phyloP scores from a whole-genome alignment of 2,329 filamentous ascomycete genomes.

The Venturia aucupariae region DNA sequence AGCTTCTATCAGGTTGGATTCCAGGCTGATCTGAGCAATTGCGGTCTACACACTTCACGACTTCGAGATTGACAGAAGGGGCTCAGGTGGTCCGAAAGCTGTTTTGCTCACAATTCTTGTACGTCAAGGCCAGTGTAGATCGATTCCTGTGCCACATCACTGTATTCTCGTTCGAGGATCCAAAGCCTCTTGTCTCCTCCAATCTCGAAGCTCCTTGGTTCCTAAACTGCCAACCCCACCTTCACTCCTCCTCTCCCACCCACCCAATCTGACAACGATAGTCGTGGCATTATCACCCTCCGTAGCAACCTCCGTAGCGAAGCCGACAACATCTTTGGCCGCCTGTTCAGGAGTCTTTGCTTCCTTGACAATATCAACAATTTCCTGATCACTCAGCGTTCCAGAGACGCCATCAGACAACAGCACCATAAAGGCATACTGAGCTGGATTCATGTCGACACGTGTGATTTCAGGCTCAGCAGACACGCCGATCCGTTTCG shows the following conservation, averaged over 20 bases:
- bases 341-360: conserved; percentile 83
- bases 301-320: conserved; percentile 75
- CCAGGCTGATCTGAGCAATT: neutral
- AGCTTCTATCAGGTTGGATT: neutral
- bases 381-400: conserved; percentile 81
- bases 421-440: conserved; percentile 83
- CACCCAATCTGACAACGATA: conserved; percentile 52
- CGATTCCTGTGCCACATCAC: neutral
- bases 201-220: conserved; percentile 85
- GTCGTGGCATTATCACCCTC: conserved; percentile 57
- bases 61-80: neutral
- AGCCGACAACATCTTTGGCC: conserved; percentile 67
- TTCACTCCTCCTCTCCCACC: conserved; percentile 63
- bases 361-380: conserved; percentile 93
- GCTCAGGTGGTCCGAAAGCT: neutral
- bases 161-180: conserved; percentile 65
- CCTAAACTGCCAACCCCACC: conserved; percentile 82
- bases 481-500: conserved; percentile 86
- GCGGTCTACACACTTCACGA: neutral
- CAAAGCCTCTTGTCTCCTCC: conserved; percentile 66
- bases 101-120: too few relatives aligned
- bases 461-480: conserved; percentile 85
- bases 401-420: conserved; percentile 85
- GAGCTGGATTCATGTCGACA: conserved; percentile 68
- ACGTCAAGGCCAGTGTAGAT: too few relatives aligned